Base-by-base conservation (phyloP, 805 yeast genomes). In the Candida koratica region DNA sequence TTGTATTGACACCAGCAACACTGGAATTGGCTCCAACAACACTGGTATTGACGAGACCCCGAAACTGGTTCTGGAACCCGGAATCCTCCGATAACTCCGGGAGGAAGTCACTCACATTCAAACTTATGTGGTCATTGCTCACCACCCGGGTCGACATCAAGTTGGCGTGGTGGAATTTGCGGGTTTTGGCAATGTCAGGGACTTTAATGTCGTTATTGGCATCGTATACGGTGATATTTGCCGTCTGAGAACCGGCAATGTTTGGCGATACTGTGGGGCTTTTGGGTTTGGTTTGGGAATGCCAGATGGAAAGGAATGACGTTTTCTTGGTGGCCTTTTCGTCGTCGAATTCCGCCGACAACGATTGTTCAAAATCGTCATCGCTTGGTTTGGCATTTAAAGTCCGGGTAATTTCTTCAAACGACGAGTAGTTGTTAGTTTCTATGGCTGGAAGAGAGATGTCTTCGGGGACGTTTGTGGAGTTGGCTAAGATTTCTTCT, bases 1-100 rank as follows among this genome's bases (percentile, higher is more conserved):
- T 52, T 8, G 41, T 17, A 34, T 45, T 49, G n/a, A n/a, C n/a
- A 4, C 51, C 40, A 12, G 26, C 14, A n/a, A 19, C 27, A 23
- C 40, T 29, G 24, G 40, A 33, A 29, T 38, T 36, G 8, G 41
- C 38, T 4, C 51, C 40, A 12, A 28, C 14, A n/a, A 19, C 27
- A 23, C 40, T 29, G 24, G 40, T 34, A 29, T 38, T 36, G 8
- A 43, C 38, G 28, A 43, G 32, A 17, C 55, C 55, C 18, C 54
- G 53, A 48, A 73, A 70, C 29, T 69, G 71, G 31, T 55, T 53
- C 32, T 61, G 75, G 49, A 73, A 67, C 11, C 72, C 77, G 2
- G 77, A 71, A 28, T 70, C 72, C 23, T 60, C 61, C 1, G 75
- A 64, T 17, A 71, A 33, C 41, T 73, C 73, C 4, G 78, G 78